Evolutionary conservation across 78 protist species (phyloP), one percentile per base, ranked within the genome.

Genomic region (Neovahlkampfia damariscottae): DNA sequence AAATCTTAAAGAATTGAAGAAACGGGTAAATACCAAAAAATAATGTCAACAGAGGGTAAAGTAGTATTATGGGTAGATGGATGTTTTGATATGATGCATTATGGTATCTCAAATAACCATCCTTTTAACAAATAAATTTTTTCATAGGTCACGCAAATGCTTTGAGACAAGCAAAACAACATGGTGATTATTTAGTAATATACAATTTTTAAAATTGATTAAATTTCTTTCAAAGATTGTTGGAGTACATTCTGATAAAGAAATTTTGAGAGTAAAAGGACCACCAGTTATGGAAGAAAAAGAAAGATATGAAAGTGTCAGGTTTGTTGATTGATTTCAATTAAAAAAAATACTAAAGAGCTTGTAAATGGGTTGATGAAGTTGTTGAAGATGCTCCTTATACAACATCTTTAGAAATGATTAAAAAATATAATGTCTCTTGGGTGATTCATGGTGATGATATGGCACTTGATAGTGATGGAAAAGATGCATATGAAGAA

Each of bases 291-390:
- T 92, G 94, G 80, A 40, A 71, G 95, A 91, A 38, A 73, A 81
- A 30, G 98, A 95, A 79, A 70, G 98, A 58, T 84, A 40, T 0
- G 84, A 3, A 1, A 91, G 91, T 5, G 94, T 90, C 31, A 73
- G 85, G n/a, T n/a, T n/a, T n/a, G n/a, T n/a, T n/a, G n/a, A n/a
- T n/a, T n/a, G n/a, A n/a, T n/a, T n/a, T n/a, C n/a, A n/a, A n/a
- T n/a, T n/a, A n/a, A n/a, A n/a, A n/a, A n/a, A n/a, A n/a, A n/a
- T n/a, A n/a, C n/a, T n/a, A n/a, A n/a, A n/a, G n/a, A 37, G 96
- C 96, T 5, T 87, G 92, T 81, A 92, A 91, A 41, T 95, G 98
- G 98, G 96, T 90, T 1, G 96, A 94, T 62, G 91, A 90, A 67
- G 95, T 95, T 58, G 91, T 86, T 9, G 86, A 79, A 69, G 95